Base-by-base conservation (phyloP, 441 rosid species). In the Geranium incanum region DNA sequence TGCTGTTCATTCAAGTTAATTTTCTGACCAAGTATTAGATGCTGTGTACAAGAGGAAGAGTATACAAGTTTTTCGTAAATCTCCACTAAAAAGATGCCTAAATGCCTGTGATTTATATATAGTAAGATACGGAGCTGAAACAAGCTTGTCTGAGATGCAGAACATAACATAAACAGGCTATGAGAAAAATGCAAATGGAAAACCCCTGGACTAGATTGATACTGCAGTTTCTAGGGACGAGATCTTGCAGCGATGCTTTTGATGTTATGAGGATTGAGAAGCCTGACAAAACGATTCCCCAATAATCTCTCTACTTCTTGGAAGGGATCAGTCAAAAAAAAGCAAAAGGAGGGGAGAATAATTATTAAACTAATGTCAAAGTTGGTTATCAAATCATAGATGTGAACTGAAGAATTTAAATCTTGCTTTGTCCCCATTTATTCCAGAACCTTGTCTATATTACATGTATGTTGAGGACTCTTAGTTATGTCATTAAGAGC, bases 341-440 rank as follows among this genome's bases (percentile, higher is more conserved):
- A 67, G 63, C 38, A 70, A 70, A 77, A 80, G n/a, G 59, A 72
- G 75, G 78, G 73, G 84, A 78, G 82, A 79, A 84, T 76, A 80
- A 65, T 66, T 69, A 79, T 68, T 77, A 80, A 80, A 80, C 77
- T 71, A 81, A 68, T 84, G 78, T 52, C 66, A 78, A 81, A 74
- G 73, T 66, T 67, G 78, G 80, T 74, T 78, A 78, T 77, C 79
- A 74, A 76, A 79, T 83, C 79, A 39, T 76, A 63, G 84, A 81
- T 85, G 79, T 84, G 83, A 76, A 78, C 15, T 77, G 81, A 73
- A 81, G 87, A 86, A 86, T 81, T 76, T 79, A 68, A 28, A 75
- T 83, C 81, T 80, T 75, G 80, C 85, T 84, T 81, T 83, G 70
- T 73, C 18, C 76, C 76, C 76, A 74, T 82, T 83, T 81, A 71